Evolutionary conservation across 208 protist species (phyloP), one percentile per base, ranked within the genome.

Genomic region (Trichomonas vaginalis): DNA sequence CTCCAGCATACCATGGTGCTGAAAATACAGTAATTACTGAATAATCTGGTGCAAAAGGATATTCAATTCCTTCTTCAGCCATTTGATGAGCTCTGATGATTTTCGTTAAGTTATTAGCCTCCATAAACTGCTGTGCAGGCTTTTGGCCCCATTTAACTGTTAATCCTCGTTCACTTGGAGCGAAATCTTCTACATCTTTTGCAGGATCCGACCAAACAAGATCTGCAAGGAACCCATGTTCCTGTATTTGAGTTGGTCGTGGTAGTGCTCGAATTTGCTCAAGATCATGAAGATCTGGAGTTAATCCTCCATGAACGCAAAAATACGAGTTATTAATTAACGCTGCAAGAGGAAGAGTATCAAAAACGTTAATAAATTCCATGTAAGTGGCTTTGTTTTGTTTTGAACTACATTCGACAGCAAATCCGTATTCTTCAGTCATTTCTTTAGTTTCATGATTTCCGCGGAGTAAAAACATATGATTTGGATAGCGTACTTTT

Each of bases 361-460:
- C 86, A 92, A 92, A 92, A 17, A 92, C 27, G 8, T 35, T 92
- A 51, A 42, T 48, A 47, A 92, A 92, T 56, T 92, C 86, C 6
- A 14, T 92, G 45, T 56, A 92, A 49, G 46, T 40, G 0, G 15
- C n/a, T 27, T 39, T 23, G n/a, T 92, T 92, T n/a, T 42, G 15
- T 51, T 92, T 92, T 48, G 86, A 35, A 14, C 15, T 35, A 39
- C 86, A 92, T 92, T 92, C 86, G 0, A 39, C 17, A 39, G 4
- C 23, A 92, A 92, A 92, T 51, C 86, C 86, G 37, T 92, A 92
- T 51, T 92, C n/a, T 40, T 92, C 86, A 1, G 86, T 92, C 45
- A 92, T 51, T 92, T 92, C 86, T 51, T 39, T 27, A 32, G 86
- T 92, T 92, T 92, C 86, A 39, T 92, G 86, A 51, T 92, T 92